Percentiles rank a stretch among this genome's conserved stretches.
Evolutionary conservation across 1,284 basidiomycete species (phyloP).

Genomic region (Ganoderma multipileum): DNA sequence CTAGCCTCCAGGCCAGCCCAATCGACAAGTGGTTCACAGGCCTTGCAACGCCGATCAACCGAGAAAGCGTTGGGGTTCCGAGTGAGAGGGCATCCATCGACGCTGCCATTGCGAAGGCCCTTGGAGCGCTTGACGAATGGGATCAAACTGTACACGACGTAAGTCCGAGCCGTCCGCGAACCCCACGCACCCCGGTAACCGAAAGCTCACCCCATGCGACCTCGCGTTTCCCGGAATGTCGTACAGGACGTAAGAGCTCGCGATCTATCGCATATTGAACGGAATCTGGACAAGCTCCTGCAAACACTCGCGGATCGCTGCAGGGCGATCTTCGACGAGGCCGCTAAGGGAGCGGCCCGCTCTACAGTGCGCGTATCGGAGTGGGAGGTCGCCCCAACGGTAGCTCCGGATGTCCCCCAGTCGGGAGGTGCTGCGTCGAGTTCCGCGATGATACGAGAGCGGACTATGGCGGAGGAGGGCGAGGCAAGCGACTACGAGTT

Average conservation of each 20-base stretch:
- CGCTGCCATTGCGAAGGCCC: constrained; percentile 21
- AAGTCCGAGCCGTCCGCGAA: constrained; percentile 4
- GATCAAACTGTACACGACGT: constrained; percentile 29
- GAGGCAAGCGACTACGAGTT: constrained; percentile 49
- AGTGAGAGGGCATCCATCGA: constrained; percentile 24
- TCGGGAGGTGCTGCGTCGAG: constrained; percentile 11
- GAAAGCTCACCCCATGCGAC: not conserved
- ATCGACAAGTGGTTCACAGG: constrained; percentile 84
- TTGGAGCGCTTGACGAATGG: constrained; percentile 24
- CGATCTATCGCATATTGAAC: constrained; percentile 64
- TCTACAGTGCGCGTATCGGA: constrained; percentile 52
- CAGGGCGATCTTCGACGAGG: constrained; percentile 65
- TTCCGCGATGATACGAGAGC: constrained; percentile 53
- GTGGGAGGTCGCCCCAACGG: constrained; percentile 14
- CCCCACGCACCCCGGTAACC: constrained; percentile 20
- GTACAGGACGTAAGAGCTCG: constrained; percentile 53
- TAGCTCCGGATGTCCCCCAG: constrained; percentile 16
- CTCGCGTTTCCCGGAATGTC: constrained; percentile 2
- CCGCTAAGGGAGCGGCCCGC: constrained; percentile 68
- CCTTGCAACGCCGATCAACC: constrained; percentile 61
- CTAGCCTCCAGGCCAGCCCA: constrained; percentile 68
- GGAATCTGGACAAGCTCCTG: constrained; percentile 72
- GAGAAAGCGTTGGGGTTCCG: constrained; percentile 58
- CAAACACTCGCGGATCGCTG: constrained; percentile 68
- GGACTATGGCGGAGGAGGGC: constrained; percentile 51